Base-by-base conservation (phyloP, 139 green algal genomes). In the Tetradesmus obliquus region DNA sequence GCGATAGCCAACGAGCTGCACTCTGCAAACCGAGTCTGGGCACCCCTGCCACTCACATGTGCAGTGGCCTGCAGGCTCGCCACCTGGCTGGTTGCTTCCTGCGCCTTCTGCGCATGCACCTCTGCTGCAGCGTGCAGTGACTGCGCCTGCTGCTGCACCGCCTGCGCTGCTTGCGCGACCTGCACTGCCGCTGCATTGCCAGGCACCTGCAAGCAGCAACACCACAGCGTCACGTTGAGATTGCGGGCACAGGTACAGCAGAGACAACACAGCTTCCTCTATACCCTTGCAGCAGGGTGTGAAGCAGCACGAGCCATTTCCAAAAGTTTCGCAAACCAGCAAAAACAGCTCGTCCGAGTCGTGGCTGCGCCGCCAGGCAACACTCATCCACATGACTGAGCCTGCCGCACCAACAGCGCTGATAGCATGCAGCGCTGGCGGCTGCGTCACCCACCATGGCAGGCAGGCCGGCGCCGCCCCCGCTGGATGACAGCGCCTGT, bases 31-130 rank as follows among this genome's bases (percentile, higher is more conserved):
- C 32, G 32, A 45, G 32, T 45, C 32, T 45, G 32, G 32, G 32
- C 32, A 45, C 32, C 32, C 74, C 7, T 54, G 5, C 74, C n/a
- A 57, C 79, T 19, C 45, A 94, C 87, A n/a, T 95, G 91, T 22
- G 94, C 94, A 12, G 91, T 92, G 4, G 91, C 92, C 58, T 94
- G 91, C 54, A 96, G 79, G 85, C 92, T 94, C 32, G 93, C 88
- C 71, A 92, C 94, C 91, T 95, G 90, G 55, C 87, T 89, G 60
- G 79, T 91, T 5, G 91, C 91, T 4, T 60, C 91, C 13, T 91
- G 86, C 10, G 91, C 86, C 71, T 81, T 85, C 55, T 86, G 71
- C 15, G 91, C 91, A 79, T 89, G 80, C 22, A 88, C 80, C 71
- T 91, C 58, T 13, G 82, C 80, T 1, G 94, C 91, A 19, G 93